Conservation (phyloP, 768 basidiomycete species). For the Leccinum ochraceum region DNA sequence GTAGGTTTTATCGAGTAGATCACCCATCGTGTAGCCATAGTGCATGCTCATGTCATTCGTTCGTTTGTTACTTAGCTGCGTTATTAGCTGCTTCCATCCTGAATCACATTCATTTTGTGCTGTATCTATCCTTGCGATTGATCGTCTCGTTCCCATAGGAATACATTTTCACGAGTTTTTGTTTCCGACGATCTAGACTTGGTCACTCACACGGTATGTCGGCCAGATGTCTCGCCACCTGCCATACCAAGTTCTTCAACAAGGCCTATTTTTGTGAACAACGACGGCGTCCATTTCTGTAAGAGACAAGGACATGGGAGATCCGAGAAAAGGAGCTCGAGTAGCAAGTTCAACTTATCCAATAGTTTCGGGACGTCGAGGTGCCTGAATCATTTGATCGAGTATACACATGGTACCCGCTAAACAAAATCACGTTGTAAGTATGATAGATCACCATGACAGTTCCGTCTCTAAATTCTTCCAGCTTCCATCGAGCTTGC, state of each 20-base stretch:
- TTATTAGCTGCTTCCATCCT: background rate
- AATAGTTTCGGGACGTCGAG: background rate
- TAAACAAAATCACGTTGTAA: background rate
- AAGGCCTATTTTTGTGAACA: too few relatives aligned
- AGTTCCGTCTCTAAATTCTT: background rate
- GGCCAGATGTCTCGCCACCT: background rate
- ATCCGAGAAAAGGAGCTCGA: background rate
- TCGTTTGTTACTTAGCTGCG: background rate
- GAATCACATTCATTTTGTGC: background rate
- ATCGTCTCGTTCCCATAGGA: background rate
- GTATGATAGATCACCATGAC: background rate
- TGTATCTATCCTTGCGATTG: background rate
- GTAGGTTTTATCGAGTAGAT: background rate
- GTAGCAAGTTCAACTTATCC: background rate
- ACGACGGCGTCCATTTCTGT: too few relatives aligned
- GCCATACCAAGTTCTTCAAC: background rate
- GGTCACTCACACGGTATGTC: background rate
- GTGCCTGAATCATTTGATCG: background rate
- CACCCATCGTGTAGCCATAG: slow-evolving; percentile 13
- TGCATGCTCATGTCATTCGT: background rate
- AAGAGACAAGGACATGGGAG: too few relatives aligned
- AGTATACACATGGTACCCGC: background rate
- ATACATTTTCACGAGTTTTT: background rate
- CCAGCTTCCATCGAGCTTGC: background rate
- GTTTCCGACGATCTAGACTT: background rate